Conservation (phyloP, 2,329 filamentous ascomycete genomes). For the Penicillium oxalicum region DNA sequence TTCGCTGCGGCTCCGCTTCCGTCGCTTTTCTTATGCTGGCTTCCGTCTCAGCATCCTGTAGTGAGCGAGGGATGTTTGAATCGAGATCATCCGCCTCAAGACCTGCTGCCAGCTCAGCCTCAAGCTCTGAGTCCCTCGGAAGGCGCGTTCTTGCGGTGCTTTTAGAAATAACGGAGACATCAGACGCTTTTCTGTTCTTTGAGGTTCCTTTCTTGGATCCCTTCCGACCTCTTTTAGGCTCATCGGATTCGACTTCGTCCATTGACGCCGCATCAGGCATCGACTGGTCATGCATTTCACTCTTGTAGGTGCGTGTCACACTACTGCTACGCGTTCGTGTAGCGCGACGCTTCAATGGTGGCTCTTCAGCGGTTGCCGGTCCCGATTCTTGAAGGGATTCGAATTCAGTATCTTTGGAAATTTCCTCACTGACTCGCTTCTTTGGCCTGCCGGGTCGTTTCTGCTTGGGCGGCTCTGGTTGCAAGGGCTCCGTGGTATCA, state of each 20-base stretch:
- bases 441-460: conserved; percentile 44
- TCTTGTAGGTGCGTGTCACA: conserved; percentile 32
- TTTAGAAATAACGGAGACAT: conserved; percentile 44
- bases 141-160: conserved; percentile 42
- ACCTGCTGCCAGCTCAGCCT: conserved; percentile 60
- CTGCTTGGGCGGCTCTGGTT: conserved; percentile 30
- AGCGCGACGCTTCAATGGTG: conserved; percentile 55
- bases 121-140: conserved; percentile 59
- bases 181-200: conserved; percentile 47
- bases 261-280: conserved; percentile 25
- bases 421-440: conserved; percentile 59
- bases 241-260: conserved; percentile 23
- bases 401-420: conserved; percentile 30
- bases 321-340: conserved; percentile 48
- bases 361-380: conserved; percentile 23
- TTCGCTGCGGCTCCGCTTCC: conserved; percentile 12
- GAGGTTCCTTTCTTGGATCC: conserved; percentile 37
- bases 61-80: not conserved
- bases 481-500: conserved; percentile 21
- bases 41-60: too few species aligned
- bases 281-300: conserved; percentile 33
- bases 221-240: conserved; percentile 43
- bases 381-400: conserved; percentile 11
- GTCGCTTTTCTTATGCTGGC: conserved; percentile 21
- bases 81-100: conserved; percentile 54